A percentile compares a stretch with the other conserved stretches of the same genome.
These are phyloP conservation scores for Pyrenochaeta sp. DNA, from an alignment of 2,329 filamentous ascomycete genomes.

Conservation along the genomic window DNA sequence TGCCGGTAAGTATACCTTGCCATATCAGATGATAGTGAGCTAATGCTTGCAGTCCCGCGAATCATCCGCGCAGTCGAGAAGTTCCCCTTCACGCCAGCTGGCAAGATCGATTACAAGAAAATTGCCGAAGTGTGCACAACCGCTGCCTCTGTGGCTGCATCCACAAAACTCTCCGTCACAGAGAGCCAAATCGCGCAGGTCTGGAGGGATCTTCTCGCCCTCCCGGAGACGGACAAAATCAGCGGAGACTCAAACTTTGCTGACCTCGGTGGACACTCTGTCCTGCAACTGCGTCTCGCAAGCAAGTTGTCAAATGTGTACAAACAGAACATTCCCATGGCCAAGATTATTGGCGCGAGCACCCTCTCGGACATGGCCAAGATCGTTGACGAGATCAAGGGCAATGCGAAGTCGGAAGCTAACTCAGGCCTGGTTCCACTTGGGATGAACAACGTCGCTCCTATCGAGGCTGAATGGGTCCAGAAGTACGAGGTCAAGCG, in stretches of 20 bases:
- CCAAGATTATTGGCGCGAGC: slow-evolving; percentile 21
- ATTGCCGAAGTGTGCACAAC: slow-evolving; percentile 17
- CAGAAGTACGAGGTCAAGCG: slow-evolving; percentile 19
- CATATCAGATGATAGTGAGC: neutral
- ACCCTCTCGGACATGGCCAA: slow-evolving; percentile 5
- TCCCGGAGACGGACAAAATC: slow-evolving; percentile 1
- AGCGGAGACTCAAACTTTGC: slow-evolving; percentile 27
- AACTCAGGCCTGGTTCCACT: neutral
- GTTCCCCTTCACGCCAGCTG: slow-evolving; percentile 42
- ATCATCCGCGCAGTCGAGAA: slow-evolving; percentile 28
- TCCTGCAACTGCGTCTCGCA: slow-evolving; percentile 24
- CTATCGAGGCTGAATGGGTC: slow-evolving; percentile 31
- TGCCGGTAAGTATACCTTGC: slow-evolving; percentile 8
- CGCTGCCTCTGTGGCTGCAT: neutral
- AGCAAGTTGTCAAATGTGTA: slow-evolving; percentile 8
- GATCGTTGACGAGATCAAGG: slow-evolving; percentile 4
- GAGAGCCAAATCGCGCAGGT: slow-evolving; percentile 5
- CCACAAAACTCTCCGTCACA: neutral
- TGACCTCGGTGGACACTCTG: slow-evolving; percentile 39
- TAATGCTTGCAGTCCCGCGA: slow-evolving; percentile 23
- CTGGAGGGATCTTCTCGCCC: slow-evolving; percentile 7
- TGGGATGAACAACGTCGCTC: slow-evolving; percentile 14
- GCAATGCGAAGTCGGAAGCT: neutral
- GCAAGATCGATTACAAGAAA: slow-evolving; percentile 47
- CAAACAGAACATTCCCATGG: slow-evolving; percentile 17